These are phyloP conservation scores for Sphaerulina musiva DNA, from an alignment of 2,329 filamentous ascomycete genomes.

Conservation along the genomic window DNA sequence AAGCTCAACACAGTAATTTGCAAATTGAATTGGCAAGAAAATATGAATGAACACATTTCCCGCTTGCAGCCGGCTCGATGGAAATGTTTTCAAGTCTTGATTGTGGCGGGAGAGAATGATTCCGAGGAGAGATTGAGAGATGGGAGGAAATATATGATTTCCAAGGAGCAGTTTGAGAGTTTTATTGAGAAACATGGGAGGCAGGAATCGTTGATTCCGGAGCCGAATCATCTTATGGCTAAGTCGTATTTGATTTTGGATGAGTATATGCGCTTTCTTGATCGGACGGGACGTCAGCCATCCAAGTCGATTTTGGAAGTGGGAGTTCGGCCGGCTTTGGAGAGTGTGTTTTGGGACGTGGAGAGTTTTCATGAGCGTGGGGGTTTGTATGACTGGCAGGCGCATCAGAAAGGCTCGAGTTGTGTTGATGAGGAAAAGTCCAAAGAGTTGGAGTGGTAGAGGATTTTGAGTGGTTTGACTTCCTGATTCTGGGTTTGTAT, in stretches of 20 bases:
- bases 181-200: background rate
- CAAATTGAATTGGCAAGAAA: background rate
- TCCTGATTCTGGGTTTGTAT: background rate
- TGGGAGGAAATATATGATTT: background rate
- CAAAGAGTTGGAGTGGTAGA: background rate
- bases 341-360: slow-evolving; percentile 44
- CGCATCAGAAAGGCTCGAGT: background rate
- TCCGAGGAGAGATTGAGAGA: background rate
- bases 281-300: slow-evolving; percentile 32
- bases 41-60: background rate
- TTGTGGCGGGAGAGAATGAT: background rate
- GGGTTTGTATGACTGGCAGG: slow-evolving; percentile 46
- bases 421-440: background rate
- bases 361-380: slow-evolving; percentile 41
- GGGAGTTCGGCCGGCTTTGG: slow-evolving; percentile 43
- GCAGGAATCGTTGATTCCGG: slow-evolving; percentile 24
- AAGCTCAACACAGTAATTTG: background rate
- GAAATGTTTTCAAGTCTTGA: background rate
- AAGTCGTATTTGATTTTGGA: slow-evolving; percentile 49
- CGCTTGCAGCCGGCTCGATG: background rate
- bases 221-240: slow-evolving; percentile 48
- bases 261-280: slow-evolving; percentile 48
- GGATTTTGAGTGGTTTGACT: background rate
- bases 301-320: slow-evolving; percentile 41
- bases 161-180: background rate